Evolutionary conservation across 345 rosid species (phyloP), one percentile per base, ranked within the genome.

Genomic region (Acer negundo): DNA sequence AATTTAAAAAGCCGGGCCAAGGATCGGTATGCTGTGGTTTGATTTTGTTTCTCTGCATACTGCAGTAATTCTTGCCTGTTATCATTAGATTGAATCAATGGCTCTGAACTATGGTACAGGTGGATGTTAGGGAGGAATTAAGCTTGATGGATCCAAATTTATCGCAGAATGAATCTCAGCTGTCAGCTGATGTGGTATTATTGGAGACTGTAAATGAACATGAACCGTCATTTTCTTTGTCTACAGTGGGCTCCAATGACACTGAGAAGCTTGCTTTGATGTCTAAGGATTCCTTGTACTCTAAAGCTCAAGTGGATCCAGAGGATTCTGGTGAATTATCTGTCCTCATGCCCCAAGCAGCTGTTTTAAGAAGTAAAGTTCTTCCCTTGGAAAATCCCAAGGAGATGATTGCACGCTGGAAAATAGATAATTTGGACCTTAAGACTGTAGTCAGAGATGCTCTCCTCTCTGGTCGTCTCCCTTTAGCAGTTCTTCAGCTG

Each of bases 391-490:
- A 96, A 86, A 96, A 94, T 81, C 95, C 99, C 44, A 85, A 86
- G 82, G 98, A 96, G 86, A 96, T 96, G 99, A 89, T 96, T 89
- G 91, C 94, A 77, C 95, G 99, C 53, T 96, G 99, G 99, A 92
- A 88, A 85, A 51, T 86, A 78, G 87, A 88, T 84, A 90, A 94
- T 70, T 82, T 94, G 85, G 98, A 96, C 81, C 84, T 92, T 69
- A 89, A 90, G 84, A 88, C 95, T 67, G 97, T 96, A 47, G 99
- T 96, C 67, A 88, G 90, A 84, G 99, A 96, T 85, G 99, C 99
- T 77, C 82, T 96, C 70, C 88, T 85, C 80, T 91, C 98, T 22
- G 98, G 95, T 68, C 97, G 98, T 70, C 97, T 96, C 67, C 98
- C 99, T 84, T 87, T 94, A 81, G 99, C 99, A 67, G 98, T 92